A percentile compares a stretch with the other conserved stretches of the same genome.
Evolutionary conservation across 495 filamentous ascomycete genomes (phyloP).

Genomic region (Hypoxylon crocopeplum): DNA sequence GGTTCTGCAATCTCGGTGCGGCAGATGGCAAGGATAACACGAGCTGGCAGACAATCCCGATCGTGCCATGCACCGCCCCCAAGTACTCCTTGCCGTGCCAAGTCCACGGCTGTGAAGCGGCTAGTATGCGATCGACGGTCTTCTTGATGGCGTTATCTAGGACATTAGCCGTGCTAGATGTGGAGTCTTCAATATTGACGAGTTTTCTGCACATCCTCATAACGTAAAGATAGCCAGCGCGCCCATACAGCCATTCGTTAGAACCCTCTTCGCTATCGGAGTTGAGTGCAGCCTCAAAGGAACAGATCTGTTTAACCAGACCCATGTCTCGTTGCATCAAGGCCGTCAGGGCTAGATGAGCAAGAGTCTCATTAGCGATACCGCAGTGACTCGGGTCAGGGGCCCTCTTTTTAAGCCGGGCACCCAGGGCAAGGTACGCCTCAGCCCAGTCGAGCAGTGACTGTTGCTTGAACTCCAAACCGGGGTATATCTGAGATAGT

Average conservation of each 20-base stretch:
- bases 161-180: constrained; percentile 36
- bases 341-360: constrained; percentile 58
- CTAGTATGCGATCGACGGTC: constrained; percentile 47
- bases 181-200: constrained; percentile 19
- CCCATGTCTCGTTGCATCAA: constrained; percentile 51
- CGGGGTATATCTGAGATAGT: constrained; percentile 55
- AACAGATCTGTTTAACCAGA: constrained; percentile 53
- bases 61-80: constrained; percentile 66
- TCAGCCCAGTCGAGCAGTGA: constrained; percentile 56
- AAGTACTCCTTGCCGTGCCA: constrained; percentile 66
- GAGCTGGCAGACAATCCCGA: constrained; percentile 70
- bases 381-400: constrained; percentile 55
- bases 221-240: constrained; percentile 67
- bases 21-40: constrained; percentile 53
- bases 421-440: constrained; percentile 53
- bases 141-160: constrained; percentile 44
- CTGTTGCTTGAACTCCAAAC: constrained; percentile 52
- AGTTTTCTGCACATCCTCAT: constrained; percentile 52
- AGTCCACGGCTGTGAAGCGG: constrained; percentile 52
- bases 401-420: constrained; percentile 39
- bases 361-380: constrained; percentile 61
- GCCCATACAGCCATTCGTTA: constrained; percentile 65
- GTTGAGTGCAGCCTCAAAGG: constrained; percentile 47
- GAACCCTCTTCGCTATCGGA: constrained; percentile 33
- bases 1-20: constrained; percentile 47